phyloP scores from a whole-genome alignment of 2,329 filamentous ascomycete genomes.

The Talaromyces rugulosus region DNA sequence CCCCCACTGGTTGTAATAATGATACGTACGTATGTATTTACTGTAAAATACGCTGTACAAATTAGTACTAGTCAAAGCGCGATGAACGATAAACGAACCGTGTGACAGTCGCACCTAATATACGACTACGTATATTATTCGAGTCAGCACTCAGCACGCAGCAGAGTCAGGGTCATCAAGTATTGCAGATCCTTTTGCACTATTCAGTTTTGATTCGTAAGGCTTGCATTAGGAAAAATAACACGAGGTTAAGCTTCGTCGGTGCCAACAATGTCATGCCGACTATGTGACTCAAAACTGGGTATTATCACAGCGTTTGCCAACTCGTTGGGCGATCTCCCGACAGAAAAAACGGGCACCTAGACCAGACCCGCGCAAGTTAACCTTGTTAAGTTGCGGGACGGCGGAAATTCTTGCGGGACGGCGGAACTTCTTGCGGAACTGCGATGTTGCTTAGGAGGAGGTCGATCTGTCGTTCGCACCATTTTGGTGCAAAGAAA shows the following conservation, averaged over 20 bases:
- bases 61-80: background rate
- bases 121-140: background rate
- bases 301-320: too few relatives aligned
- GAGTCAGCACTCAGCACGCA: background rate
- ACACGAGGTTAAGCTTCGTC: background rate
- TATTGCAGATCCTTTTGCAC: background rate
- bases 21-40: background rate
- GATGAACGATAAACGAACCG: background rate
- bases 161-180: background rate
- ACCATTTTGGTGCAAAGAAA: too few relatives aligned
- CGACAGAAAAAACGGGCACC: background rate
- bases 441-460: background rate
- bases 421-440: too few relatives aligned
- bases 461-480: background rate
- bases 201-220: background rate
- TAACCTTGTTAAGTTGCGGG: too few relatives aligned
- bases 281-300: background rate
- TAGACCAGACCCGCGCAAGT: too few relatives aligned
- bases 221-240: background rate
- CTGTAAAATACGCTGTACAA: background rate
- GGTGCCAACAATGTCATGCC: background rate
- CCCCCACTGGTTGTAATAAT: background rate
- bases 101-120: background rate
- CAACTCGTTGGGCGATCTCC: background rate
- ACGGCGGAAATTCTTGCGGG: too few relatives aligned